These are phyloP conservation scores for Talaromyces nanjingensis DNA, from an alignment of 495 filamentous ascomycete species.

Conservation along the genomic window DNA sequence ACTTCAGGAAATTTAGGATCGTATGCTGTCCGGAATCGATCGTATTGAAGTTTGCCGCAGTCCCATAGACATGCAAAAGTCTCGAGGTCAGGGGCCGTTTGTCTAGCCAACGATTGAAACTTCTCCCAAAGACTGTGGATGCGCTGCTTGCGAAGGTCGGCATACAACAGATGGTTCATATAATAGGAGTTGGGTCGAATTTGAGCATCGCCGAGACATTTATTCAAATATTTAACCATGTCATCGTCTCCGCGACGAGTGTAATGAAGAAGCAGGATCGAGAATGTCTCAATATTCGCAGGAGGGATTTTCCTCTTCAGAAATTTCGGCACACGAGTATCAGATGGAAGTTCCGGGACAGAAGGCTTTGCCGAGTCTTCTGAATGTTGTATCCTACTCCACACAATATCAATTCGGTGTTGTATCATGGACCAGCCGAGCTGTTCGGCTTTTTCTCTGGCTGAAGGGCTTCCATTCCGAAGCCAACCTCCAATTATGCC, in stretches of 20 bases:
- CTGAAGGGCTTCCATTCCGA: slow-evolving; percentile 45
- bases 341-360: slow-evolving; percentile 15
- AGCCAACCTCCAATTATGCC: slow-evolving; percentile 71
- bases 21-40: slow-evolving; percentile 32
- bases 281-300: slow-evolving; percentile 74
- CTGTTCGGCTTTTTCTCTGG: slow-evolving; percentile 56
- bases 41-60: slow-evolving; percentile 45
- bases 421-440: slow-evolving; percentile 74
- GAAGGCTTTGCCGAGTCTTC: slow-evolving; percentile 9
- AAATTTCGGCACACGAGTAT: slow-evolving; percentile 25
- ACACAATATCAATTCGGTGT: slow-evolving; percentile 52
- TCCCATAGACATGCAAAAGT: slow-evolving; percentile 67
- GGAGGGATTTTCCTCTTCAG: slow-evolving; percentile 37
- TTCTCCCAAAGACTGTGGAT: slow-evolving; percentile 46
- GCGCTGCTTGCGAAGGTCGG: slow-evolving; percentile 46
- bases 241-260: slow-evolving; percentile 49
- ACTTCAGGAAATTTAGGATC: slow-evolving; percentile 33
- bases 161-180: slow-evolving; percentile 67
- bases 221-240: slow-evolving; percentile 50
- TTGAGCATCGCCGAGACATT: slow-evolving; percentile 48
- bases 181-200: slow-evolving; percentile 62
- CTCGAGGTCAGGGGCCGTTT: slow-evolving; percentile 54
- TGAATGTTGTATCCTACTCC: slow-evolving; percentile 26
- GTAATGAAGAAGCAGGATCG: slow-evolving; percentile 65
- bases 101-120: slow-evolving; percentile 42